These are phyloP conservation scores for Physcomitrellopsis africana DNA, from an alignment of 225 moss, liverwort and hornwort genomes.

Conservation along the genomic window DNA sequence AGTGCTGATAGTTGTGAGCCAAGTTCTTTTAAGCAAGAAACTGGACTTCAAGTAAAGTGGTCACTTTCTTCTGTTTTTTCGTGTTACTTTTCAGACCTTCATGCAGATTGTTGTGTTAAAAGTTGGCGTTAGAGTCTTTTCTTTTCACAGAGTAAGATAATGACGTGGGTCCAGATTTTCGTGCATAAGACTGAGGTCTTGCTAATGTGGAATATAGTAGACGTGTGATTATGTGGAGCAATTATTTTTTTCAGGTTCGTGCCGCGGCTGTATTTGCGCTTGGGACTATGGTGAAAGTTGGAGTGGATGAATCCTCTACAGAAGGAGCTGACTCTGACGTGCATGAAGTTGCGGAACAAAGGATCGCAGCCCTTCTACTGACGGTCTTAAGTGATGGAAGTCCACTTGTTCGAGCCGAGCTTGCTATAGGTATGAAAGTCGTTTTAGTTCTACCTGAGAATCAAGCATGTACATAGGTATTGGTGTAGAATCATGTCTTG, in stretches of 20 bases:
- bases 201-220: neutral
- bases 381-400: constrained; percentile 86
- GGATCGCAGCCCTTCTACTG: constrained; percentile 66
- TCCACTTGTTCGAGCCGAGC: constrained; percentile 91
- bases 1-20: constrained; percentile 5
- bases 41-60: neutral
- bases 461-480: neutral
- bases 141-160: neutral
- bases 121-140: neutral
- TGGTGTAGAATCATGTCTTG: neutral
- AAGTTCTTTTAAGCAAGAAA: neutral
- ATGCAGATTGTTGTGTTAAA: constrained; percentile 3
- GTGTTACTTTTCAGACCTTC: neutral
- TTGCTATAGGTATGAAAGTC: constrained; percentile 69
- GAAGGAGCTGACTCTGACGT: constrained; percentile 70
- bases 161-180: neutral
- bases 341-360: constrained; percentile 78
- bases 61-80: neutral
- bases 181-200: neutral
- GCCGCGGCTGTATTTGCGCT: constrained; percentile 89
- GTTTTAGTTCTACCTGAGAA: constrained; percentile 3
- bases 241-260: constrained; percentile 66
- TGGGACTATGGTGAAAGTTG: constrained; percentile 82
- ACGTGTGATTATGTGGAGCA: constrained; percentile 20
- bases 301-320: constrained; percentile 34